These are phyloP conservation scores for Mallotus repandus DNA, from an alignment of 441 rosid species.

Conservation along the genomic window DNA sequence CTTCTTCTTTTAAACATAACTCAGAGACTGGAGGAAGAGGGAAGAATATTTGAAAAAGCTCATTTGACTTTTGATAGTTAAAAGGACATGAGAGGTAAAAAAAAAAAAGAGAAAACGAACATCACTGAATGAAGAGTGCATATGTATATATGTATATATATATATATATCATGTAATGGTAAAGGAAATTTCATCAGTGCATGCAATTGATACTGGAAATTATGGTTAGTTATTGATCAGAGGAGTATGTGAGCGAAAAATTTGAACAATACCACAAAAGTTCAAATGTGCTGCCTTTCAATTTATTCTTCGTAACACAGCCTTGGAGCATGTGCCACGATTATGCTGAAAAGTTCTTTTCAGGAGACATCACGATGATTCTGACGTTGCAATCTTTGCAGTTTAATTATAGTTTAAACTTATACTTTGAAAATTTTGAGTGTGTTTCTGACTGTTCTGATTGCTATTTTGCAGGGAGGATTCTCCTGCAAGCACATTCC, in stretches of 20 bases:
- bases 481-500: slow-evolving; percentile 82
- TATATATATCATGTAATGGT: not conserved
- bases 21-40: not conserved
- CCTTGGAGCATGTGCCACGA: not conserved
- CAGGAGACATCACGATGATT: not conserved
- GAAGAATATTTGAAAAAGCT: not conserved
- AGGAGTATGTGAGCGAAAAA: not conserved
- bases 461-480: slow-evolving; percentile 73
- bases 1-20: not conserved
- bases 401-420: not conserved
- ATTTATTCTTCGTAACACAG: not conserved
- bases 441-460: slow-evolving; percentile 12
- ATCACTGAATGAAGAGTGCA: not conserved
- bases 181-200: not conserved
- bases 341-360: not conserved
- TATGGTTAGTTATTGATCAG: not conserved
- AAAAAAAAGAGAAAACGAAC: not conserved
- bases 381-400: not conserved
- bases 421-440: not conserved
- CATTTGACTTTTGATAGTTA: not conserved
- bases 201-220: not conserved
- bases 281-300: not conserved
- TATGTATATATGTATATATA: not conserved
- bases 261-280: not conserved
- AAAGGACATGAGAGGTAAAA: not conserved